These are phyloP conservation scores for Flaveria floridana DNA, from an alignment of 140 eudicot species.

Conservation along the genomic window DNA sequence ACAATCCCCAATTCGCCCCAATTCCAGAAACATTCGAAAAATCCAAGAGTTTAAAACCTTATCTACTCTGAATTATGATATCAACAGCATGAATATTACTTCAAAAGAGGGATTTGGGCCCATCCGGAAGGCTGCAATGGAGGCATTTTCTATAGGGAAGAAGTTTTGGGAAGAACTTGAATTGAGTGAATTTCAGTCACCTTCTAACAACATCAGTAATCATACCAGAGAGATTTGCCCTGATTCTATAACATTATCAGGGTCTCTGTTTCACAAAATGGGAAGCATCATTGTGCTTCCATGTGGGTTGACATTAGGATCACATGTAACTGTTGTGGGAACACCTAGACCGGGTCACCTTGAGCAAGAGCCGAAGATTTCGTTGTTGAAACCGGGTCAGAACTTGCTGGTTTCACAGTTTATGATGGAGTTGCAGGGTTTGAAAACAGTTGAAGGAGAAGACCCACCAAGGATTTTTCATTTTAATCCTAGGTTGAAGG, in stretches of 20 bases:
- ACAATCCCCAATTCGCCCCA: conserved; percentile 47
- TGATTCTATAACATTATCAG: conserved; percentile 58
- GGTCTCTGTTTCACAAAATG: conserved; percentile 44
- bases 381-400: conserved; percentile 74
- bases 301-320: conserved; percentile 90
- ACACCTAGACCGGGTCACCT: conserved; percentile 69
- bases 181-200: conserved; percentile 23
- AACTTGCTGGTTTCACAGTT: conserved; percentile 80
- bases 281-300: conserved; percentile 71
- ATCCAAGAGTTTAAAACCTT: conserved; percentile 26
- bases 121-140: conserved; percentile 55
- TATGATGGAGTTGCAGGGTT: conserved; percentile 71
- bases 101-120: conserved; percentile 51
- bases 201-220: background rate
- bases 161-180: conserved; percentile 64
- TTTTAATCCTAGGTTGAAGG: conserved; percentile 87
- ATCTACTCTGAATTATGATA: conserved; percentile 47
- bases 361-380: conserved; percentile 76
- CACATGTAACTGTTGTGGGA: conserved; percentile 78
- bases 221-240: conserved; percentile 55
- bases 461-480: conserved; percentile 89
- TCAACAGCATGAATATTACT: conserved; percentile 11
- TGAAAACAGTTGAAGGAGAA: conserved; percentile 79
- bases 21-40: conserved; percentile 20
- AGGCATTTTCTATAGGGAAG: conserved; percentile 63